Conservation (phyloP, 2,329 filamentous ascomycete species). For the Talaromyces atroroseus region DNA sequence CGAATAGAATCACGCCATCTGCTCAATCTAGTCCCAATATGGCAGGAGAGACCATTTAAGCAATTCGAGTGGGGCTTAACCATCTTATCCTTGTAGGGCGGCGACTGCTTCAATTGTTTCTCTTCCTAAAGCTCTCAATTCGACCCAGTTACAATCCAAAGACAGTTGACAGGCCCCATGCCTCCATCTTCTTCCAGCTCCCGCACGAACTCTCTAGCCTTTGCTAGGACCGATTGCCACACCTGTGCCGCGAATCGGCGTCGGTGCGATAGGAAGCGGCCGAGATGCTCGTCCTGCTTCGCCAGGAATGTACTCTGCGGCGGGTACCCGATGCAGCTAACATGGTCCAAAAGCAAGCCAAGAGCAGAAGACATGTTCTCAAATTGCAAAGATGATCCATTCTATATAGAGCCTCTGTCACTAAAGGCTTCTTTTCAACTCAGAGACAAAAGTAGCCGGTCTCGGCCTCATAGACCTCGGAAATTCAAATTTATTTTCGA, state of each 20-base stretch:
- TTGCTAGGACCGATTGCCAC: conserved; percentile 10
- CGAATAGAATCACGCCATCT: too few species aligned
- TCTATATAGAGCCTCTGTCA: conserved; percentile 8
- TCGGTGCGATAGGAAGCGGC: conserved; percentile 8
- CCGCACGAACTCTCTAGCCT: conserved; percentile 9
- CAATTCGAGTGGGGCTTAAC: neutral
- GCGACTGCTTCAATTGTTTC: neutral
- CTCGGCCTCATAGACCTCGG: neutral
- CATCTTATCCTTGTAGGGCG: neutral
- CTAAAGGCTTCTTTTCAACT: neutral
- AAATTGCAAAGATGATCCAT: neutral
- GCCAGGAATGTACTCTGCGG: conserved; percentile 4
- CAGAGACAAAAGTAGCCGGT: neutral
- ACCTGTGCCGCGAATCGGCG: conserved; percentile 6
- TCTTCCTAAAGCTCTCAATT: neutral
- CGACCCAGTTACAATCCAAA: neutral
- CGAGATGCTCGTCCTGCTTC: conserved; percentile 12
- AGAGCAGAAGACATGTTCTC: neutral
- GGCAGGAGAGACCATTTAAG: conserved; percentile 7
- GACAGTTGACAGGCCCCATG: neutral
- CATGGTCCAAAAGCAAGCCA: neutral
- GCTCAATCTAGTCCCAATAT: neutral
- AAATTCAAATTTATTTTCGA: neutral
- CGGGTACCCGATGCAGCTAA: conserved; percentile 9
- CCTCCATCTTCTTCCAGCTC: neutral